Evolutionary conservation across 192 early-diverging fungal genomes (phyloP).

Genomic region (Gaertneriomyces sp.): DNA sequence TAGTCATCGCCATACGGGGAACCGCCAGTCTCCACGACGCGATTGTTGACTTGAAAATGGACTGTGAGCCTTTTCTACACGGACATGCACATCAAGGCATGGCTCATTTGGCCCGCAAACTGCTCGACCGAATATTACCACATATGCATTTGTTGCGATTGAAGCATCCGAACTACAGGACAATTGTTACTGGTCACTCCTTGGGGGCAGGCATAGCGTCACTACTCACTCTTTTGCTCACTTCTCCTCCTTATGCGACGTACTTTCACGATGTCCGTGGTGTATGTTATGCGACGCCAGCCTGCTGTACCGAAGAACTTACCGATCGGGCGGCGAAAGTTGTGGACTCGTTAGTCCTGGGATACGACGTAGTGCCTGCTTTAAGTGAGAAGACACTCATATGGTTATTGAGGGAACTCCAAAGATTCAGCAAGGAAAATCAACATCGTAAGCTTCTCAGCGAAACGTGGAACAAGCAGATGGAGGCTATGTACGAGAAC

Average conservation of each 20-base stretch:
- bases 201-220: slow-evolving; percentile 24
- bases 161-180: slow-evolving; percentile 19
- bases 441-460: slow-evolving; percentile 18
- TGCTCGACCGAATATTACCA: slow-evolving; percentile 13
- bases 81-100: slow-evolving; percentile 25
- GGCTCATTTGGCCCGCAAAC: slow-evolving; percentile 17
- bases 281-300: slow-evolving; percentile 25
- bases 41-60: slow-evolving; percentile 20
- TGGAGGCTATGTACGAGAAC: slow-evolving; percentile 8
- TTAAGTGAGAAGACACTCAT: slow-evolving; percentile 20
- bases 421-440: slow-evolving; percentile 24
- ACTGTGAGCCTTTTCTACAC: slow-evolving; percentile 21
- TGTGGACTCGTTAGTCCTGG: slow-evolving; percentile 18
- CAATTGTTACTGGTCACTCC: slow-evolving; percentile 19
- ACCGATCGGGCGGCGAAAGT: slow-evolving; percentile 1
- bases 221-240: slow-evolving; percentile 18
- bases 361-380: slow-evolving; percentile 25
- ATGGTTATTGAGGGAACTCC: slow-evolving; percentile 19
- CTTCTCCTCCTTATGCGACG: slow-evolving; percentile 3
- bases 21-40: slow-evolving; percentile 26
- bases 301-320: slow-evolving; percentile 22
- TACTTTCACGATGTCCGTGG: slow-evolving; percentile 15
- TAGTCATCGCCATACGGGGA: slow-evolving; percentile 22
- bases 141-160: slow-evolving; percentile 3
- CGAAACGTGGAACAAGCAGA: slow-evolving; percentile 23